Percentiles rank a stretch among this genome's conserved stretches.
These are phyloP conservation scores for Porogramme epimiltina DNA, from an alignment of 1,284 basidiomycete species.

Conservation along the genomic window DNA sequence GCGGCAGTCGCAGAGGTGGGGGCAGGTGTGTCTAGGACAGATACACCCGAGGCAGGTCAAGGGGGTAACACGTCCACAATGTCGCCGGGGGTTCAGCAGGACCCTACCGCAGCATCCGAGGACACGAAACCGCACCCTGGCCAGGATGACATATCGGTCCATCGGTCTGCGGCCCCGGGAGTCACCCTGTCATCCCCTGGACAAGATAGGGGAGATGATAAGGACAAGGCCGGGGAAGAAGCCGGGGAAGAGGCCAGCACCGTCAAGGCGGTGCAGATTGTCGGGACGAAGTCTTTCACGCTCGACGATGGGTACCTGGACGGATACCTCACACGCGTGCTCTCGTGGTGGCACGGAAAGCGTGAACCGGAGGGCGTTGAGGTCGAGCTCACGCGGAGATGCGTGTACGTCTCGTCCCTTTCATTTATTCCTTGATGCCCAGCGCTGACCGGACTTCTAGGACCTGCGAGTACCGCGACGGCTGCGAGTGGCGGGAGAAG, in stretches of 20 bases:
- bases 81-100: too few species aligned
- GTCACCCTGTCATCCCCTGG: too few species aligned
- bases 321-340: slow-evolving; percentile 52
- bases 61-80: too few species aligned
- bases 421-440: neutral
- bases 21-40: neutral
- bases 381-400: slow-evolving; percentile 60
- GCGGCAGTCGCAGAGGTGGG: neutral
- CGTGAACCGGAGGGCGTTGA: slow-evolving; percentile 71
- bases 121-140: too few species aligned
- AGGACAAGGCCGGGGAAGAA: slow-evolving; percentile 8
- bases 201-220: slow-evolving; percentile 8
- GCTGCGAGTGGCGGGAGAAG: slow-evolving; percentile 83
- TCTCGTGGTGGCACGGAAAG: slow-evolving; percentile 77
- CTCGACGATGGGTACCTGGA: slow-evolving; percentile 63
- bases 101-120: too few species aligned
- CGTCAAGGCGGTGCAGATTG: slow-evolving; percentile 41
- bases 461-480: slow-evolving; percentile 77
- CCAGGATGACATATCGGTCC: too few species aligned
- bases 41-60: too few species aligned
- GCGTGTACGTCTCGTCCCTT: slow-evolving; percentile 53
- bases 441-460: slow-evolving; percentile 36
- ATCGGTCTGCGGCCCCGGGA: too few species aligned
- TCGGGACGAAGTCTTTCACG: slow-evolving; percentile 67
- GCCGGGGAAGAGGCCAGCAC: neutral